Conservation (phyloP, 1,284 basidiomycete species). For the Ceratobasidium sp. region DNA sequence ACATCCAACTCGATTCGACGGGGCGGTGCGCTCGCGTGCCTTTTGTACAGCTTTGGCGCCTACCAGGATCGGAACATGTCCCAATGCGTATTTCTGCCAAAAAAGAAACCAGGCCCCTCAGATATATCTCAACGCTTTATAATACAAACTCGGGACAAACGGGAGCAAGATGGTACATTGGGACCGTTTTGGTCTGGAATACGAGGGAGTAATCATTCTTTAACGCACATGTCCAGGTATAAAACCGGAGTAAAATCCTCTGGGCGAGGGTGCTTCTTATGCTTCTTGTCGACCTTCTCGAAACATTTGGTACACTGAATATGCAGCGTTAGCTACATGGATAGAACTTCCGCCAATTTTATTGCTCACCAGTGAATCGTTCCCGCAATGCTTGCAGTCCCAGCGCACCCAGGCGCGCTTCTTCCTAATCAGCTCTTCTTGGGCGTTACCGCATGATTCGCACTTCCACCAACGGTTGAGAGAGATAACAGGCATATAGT, state of each 20-base stretch:
- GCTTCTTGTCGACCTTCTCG: conserved; percentile 43
- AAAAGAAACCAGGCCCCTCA: conserved; percentile 15
- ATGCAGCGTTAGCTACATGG: neutral
- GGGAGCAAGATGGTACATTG: neutral
- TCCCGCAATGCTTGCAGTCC: conserved; percentile 36
- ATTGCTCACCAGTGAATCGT: conserved; percentile 20
- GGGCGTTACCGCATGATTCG: conserved; percentile 15
- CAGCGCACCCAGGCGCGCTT: conserved; percentile 27
- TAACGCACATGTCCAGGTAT: conserved; percentile 41
- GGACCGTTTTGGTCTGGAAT: conserved; percentile 12
- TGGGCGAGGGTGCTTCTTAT: conserved; percentile 33
- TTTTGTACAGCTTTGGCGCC: conserved; percentile 30
- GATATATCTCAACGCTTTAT: conserved; percentile 32
- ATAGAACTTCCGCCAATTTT: neutral
- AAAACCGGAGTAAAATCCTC: conserved; percentile 41
- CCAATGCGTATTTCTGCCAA: conserved; percentile 38
- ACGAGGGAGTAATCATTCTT: conserved; percentile 13
- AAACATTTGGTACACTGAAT: conserved; percentile 40
- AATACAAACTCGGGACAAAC: neutral
- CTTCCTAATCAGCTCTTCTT: conserved; percentile 39
- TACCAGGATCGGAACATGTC: conserved; percentile 43
- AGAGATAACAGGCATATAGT: conserved; percentile 37
- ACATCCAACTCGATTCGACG: conserved; percentile 1
- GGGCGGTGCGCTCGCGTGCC: neutral
- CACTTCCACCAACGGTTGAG: conserved; percentile 42